These are phyloP conservation scores for Adansonia madagascariensis DNA, from an alignment of 441 rosid species.

Conservation along the genomic window DNA sequence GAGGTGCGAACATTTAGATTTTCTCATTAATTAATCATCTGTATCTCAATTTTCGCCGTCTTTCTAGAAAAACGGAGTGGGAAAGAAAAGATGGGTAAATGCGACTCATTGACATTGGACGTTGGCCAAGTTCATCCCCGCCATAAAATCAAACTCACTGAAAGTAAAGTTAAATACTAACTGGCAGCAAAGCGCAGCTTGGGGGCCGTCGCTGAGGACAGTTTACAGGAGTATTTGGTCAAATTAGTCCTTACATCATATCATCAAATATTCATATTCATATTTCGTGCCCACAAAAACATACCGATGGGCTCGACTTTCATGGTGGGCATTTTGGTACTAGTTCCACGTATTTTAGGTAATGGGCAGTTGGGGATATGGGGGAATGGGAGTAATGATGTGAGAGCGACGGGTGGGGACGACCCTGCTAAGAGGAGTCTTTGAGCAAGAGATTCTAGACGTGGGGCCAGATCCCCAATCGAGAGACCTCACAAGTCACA, in stretches of 20 bases:
- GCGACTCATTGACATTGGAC: background rate
- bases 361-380: background rate
- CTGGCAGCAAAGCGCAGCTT: background rate
- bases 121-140: background rate
- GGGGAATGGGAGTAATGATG: conserved; percentile 43
- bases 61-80: background rate
- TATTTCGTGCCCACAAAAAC: background rate
- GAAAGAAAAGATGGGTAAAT: background rate
- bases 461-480: background rate
- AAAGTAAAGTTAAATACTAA: background rate
- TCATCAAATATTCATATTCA: background rate
- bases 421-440: background rate
- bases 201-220: background rate
- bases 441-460: conserved; percentile 20
- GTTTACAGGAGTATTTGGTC: background rate
- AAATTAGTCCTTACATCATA: background rate
- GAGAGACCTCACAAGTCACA: background rate
- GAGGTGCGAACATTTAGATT: background rate
- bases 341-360: background rate
- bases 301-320: background rate
- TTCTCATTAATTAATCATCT: background rate
- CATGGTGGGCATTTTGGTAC: background rate
- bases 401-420: conserved; percentile 30
- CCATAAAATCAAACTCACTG: background rate
- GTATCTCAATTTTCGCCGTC: background rate